Conservation (phyloP, 108 stramenopile species). For the Cyclotella sp. region DNA sequence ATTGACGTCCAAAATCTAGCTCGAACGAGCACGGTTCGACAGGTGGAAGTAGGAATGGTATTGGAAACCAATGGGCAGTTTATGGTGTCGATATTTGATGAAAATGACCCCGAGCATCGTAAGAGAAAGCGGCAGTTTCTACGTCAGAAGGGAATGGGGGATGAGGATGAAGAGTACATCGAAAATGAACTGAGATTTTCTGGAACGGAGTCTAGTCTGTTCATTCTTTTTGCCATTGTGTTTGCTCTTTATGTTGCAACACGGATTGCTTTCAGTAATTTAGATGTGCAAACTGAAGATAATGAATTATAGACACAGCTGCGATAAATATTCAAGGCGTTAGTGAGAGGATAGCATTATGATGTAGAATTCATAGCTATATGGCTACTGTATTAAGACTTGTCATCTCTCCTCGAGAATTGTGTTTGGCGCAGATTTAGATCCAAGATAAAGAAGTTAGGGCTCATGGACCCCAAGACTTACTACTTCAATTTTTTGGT, state of each 20-base stretch:
- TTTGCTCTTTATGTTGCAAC: constrained; percentile 47
- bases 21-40: not conserved
- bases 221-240: constrained; percentile 29
- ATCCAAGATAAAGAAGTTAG: no score
- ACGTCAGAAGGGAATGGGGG: constrained; percentile 31
- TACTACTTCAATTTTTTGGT: no score
- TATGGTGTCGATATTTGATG: constrained; percentile 77
- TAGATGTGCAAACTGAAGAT: constrained; percentile 19
- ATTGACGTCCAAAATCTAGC: constrained; percentile 44
- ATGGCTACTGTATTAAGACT: no score
- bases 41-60: constrained; percentile 76
- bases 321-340: no score
- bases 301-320: constrained; percentile 32
- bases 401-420: no score
- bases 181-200: constrained; percentile 24
- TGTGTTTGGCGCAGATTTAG: no score
- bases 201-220: constrained; percentile 37
- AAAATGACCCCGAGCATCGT: constrained; percentile 80
- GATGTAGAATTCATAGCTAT: no score
- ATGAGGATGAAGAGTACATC: constrained; percentile 5
- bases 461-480: no score
- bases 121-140: constrained; percentile 57
- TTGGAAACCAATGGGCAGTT: constrained; percentile 69
- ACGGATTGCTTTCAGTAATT: constrained; percentile 41
- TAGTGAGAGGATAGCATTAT: no score